These are phyloP conservation scores for Ophiostoma quercus DNA, from an alignment of 2,329 filamentous ascomycete genomes.

Conservation along the genomic window DNA sequence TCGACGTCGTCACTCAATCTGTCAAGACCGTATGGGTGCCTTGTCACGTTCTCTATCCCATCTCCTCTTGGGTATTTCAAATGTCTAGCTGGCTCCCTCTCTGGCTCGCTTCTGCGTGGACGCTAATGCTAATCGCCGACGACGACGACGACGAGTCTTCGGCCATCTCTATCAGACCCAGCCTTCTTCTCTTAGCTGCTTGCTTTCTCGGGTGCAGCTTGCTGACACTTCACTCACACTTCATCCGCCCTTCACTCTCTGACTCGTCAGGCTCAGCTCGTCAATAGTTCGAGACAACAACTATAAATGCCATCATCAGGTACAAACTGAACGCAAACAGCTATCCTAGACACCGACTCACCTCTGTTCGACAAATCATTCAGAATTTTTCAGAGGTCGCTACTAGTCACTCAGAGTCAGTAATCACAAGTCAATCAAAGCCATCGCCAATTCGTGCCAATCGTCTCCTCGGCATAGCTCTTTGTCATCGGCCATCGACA, in stretches of 20 bases:
- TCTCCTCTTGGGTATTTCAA: too few species aligned
- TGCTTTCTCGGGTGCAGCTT: not conserved
- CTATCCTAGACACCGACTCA: not conserved
- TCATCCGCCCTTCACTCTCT: not conserved
- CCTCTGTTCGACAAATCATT: not conserved
- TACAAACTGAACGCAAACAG: not conserved
- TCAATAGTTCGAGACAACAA: not conserved
- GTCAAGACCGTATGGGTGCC: not conserved
- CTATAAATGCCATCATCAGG: not conserved
- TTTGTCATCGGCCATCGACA: not conserved
- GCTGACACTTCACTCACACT: not conserved
- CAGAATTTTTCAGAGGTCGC: not conserved
- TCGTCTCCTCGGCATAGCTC: not conserved
- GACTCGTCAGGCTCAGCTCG: not conserved
- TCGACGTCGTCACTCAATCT: not conserved
- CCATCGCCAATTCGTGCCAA: not conserved
- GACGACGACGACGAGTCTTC: not conserved
- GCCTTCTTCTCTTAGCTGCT: not conserved
- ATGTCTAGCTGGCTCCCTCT: not conserved
- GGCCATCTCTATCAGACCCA: not conserved
- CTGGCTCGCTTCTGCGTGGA: not conserved
- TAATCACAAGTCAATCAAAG: not conserved
- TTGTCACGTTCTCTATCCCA: constrained; percentile 2
- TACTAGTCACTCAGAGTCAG: not conserved
- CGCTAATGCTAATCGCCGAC: not conserved